These are phyloP conservation scores for Aphanomyces stellatus DNA, from an alignment of 352 stramenopile species.

Conservation along the genomic window DNA sequence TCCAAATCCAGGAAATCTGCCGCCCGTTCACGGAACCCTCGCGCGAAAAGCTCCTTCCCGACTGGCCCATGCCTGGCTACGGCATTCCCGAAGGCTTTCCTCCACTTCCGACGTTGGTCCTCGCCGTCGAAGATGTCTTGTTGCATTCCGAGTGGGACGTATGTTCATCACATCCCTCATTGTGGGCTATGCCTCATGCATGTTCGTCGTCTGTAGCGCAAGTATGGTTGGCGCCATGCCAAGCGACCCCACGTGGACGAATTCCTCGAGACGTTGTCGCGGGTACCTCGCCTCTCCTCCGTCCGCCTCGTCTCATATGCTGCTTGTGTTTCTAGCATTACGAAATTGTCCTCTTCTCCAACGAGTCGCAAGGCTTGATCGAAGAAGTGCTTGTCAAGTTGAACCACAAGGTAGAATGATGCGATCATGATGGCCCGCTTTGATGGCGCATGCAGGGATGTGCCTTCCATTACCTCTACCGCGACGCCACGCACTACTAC, in stretches of 20 bases:
- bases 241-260: slow-evolving; percentile 81
- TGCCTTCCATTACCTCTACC: slow-evolving; percentile 70
- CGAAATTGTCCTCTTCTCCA: slow-evolving; percentile 83
- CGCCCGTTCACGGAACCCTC: slow-evolving; percentile 77
- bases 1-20: slow-evolving; percentile 58
- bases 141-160: slow-evolving; percentile 85
- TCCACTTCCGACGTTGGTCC: slow-evolving; percentile 67
- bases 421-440: too few species aligned
- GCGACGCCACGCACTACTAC: slow-evolving; percentile 72
- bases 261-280: slow-evolving; percentile 72
- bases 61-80: slow-evolving; percentile 62
- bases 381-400: slow-evolving; percentile 76
- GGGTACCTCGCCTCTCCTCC: slow-evolving; percentile 27
- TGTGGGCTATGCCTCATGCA: background rate
- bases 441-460: slow-evolving; percentile 38
- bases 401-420: slow-evolving; percentile 49
- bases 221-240: slow-evolving; percentile 80
- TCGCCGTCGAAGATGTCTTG: slow-evolving; percentile 81
- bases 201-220: slow-evolving; percentile 37
- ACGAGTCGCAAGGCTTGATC: slow-evolving; percentile 52
- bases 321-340: slow-evolving; percentile 53
- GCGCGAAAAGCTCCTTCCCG: slow-evolving; percentile 69
- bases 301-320: too few species aligned
- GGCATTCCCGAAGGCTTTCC: slow-evolving; percentile 67
- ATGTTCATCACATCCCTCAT: slow-evolving; percentile 26